These are phyloP conservation scores for Mycoemilia scoparia DNA, from an alignment of 192 early-diverging fungal genomes.

Conservation along the genomic window DNA sequence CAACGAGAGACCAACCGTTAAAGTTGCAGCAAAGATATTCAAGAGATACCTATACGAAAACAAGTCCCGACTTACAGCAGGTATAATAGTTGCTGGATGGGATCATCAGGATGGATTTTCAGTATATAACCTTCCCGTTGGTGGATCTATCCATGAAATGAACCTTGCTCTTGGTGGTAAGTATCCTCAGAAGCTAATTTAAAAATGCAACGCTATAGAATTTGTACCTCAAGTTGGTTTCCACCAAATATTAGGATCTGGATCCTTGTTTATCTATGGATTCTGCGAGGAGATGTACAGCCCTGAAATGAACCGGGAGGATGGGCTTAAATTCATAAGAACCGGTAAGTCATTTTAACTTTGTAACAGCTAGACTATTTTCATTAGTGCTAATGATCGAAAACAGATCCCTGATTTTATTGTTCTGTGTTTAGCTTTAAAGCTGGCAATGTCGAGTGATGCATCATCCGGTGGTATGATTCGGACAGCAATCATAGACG, in stretches of 20 bases:
- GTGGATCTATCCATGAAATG: slow-evolving; percentile 78
- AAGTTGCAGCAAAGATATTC: slow-evolving; percentile 77
- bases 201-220: not conserved
- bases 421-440: no score
- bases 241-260: slow-evolving; percentile 49
- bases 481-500: slow-evolving; percentile 80
- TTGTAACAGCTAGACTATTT: no score
- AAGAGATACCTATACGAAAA: slow-evolving; percentile 89
- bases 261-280: slow-evolving; percentile 94
- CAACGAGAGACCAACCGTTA: slow-evolving; percentile 63
- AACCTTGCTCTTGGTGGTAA: slow-evolving; percentile 91
- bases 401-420: no score
- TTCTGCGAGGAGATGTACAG: slow-evolving; percentile 82
- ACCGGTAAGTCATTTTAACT: no score
- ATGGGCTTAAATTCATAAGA: slow-evolving; percentile 84
- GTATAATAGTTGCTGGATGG: slow-evolving; percentile 96
- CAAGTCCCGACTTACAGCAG: slow-evolving; percentile 71
- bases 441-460: slow-evolving; percentile 87
- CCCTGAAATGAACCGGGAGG: slow-evolving; percentile 67
- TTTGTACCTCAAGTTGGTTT: no score
- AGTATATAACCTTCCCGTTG: slow-evolving; percentile 81
- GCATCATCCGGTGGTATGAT: slow-evolving; percentile 93
- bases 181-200: no score
- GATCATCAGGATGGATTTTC: slow-evolving; percentile 75
- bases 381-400: no score